phyloP scores from a whole-genome alignment of 2,329 filamentous ascomycete species.

The Drechslera avenae region DNA sequence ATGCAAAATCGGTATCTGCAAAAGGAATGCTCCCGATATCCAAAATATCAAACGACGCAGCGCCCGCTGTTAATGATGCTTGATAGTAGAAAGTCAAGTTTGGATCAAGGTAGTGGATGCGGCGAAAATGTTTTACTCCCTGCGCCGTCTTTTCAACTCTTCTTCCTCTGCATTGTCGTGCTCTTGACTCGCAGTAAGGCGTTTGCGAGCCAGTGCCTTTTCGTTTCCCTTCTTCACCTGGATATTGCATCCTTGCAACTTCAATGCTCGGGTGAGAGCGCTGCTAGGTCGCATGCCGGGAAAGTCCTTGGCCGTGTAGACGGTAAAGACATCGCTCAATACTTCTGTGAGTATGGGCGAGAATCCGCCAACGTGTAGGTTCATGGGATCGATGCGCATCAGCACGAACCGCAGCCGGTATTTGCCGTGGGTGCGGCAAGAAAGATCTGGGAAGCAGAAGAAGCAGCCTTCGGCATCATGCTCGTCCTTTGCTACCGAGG shows the following conservation, averaged over 20 bases:
- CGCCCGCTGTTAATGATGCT: conserved; percentile 32
- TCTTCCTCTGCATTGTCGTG: conserved; percentile 50
- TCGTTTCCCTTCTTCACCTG: conserved; percentile 87
- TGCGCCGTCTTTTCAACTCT: conserved; percentile 45
- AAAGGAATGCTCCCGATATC: conserved; percentile 42
- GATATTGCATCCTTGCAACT: conserved; percentile 80
- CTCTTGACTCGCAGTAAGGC: conserved; percentile 47
- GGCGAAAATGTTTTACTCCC: conserved; percentile 35
- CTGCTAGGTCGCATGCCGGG: conserved; percentile 83
- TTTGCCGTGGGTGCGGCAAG: conserved; percentile 75
- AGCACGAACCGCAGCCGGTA: conserved; percentile 77
- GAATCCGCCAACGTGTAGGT: conserved; percentile 59
- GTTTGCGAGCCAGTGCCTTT: conserved; percentile 55
- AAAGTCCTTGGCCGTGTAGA: conserved; percentile 85
- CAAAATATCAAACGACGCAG: conserved; percentile 32
- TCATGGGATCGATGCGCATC: conserved; percentile 69
- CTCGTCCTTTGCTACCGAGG: conserved; percentile 78
- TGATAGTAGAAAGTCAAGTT: conserved; percentile 11
- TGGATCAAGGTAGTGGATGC: neutral
- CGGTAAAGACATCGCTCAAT: conserved; percentile 74
- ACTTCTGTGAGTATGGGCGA: conserved; percentile 57
- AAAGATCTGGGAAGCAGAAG: conserved; percentile 84
- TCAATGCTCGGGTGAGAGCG: conserved; percentile 72
- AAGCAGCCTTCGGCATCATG: conserved; percentile 75
- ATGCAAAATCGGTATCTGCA: conserved; percentile 42